Evolutionary conservation across 1,139 yeast genomes (phyloP).

Genomic region (Geotrichum restrictum): DNA sequence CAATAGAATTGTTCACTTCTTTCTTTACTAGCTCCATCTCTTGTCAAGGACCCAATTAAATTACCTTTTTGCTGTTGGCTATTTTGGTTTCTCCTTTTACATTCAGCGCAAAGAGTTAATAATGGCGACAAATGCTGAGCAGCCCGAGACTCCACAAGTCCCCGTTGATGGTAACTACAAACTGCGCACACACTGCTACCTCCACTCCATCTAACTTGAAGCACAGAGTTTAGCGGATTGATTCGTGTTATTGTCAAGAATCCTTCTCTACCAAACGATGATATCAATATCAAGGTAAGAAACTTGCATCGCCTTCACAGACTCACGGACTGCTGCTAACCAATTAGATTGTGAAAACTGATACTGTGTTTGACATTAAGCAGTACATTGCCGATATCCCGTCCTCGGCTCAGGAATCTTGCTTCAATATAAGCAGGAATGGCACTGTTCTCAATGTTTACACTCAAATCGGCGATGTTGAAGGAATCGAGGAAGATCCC

Average conservation of each 20-base stretch:
- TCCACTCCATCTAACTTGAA: not conserved
- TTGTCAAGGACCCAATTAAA: not conserved
- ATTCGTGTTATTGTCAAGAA: constrained; percentile 14
- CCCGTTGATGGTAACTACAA: constrained; percentile 14
- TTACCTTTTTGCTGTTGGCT: not conserved
- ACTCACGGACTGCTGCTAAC: not conserved
- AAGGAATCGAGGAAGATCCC: constrained; percentile 32
- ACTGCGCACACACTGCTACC: not conserved
- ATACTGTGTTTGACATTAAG: constrained; percentile 55
- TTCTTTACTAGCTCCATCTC: not conserved
- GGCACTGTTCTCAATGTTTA: constrained; percentile 39
- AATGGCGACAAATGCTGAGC: constrained; percentile 17
- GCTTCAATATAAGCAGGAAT: constrained; percentile 49
- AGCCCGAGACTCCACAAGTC: constrained; percentile 15
- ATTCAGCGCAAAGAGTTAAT: not conserved
- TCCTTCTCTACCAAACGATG: constrained; percentile 3
- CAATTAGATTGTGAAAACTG: constrained; percentile 31
- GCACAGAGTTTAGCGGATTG: constrained; percentile 10
- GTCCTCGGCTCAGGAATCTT: constrained; percentile 53
- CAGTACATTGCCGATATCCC: constrained; percentile 56
- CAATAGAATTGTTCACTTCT: constrained; percentile 13
- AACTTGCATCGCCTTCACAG: not conserved
- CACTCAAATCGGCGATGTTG: constrained; percentile 32
- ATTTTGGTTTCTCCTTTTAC: not conserved
- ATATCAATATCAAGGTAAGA: constrained; percentile 12